A percentile compares a stretch with the other conserved stretches of the same genome.
These are phyloP conservation scores for Peniophora sp. DNA, from an alignment of 1,284 basidiomycete species.

Conservation along the genomic window DNA sequence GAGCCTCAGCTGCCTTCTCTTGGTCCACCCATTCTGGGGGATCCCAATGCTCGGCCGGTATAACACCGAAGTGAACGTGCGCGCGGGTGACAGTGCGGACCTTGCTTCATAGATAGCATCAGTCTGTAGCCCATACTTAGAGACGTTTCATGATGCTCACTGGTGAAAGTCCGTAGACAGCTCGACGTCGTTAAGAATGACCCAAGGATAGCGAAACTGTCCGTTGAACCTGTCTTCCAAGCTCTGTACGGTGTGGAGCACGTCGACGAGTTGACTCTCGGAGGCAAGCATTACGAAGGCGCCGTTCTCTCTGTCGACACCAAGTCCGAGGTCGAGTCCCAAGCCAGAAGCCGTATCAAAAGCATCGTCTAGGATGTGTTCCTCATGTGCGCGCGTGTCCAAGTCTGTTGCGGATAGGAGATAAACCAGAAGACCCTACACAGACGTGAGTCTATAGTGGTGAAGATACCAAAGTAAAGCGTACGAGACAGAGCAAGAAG, in stretches of 20 bases:
- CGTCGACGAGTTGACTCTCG: constrained; percentile 43
- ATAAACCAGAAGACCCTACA: neutral
- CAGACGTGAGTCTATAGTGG: too few species aligned
- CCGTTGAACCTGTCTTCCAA: constrained; percentile 58
- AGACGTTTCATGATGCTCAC: constrained; percentile 21
- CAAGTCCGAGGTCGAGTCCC: neutral
- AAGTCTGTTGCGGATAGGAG: neutral
- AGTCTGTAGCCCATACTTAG: constrained; percentile 30
- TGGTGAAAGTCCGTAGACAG: constrained; percentile 64
- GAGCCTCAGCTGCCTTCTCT: constrained; percentile 49
- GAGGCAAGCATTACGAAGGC: constrained; percentile 39
- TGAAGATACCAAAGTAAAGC: too few species aligned
- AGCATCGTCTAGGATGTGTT: neutral
- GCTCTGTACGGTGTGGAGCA: constrained; percentile 45
- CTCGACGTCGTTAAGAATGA: constrained; percentile 64
- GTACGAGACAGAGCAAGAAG: too few species aligned
- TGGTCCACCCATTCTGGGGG: constrained; percentile 73
- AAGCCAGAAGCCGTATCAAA: neutral
- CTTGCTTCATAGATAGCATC: constrained; percentile 39
- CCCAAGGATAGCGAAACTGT: constrained; percentile 61
- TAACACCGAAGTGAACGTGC: constrained; percentile 60
- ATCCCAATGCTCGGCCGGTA: constrained; percentile 68
- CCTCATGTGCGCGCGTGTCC: neutral
- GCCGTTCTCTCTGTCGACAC: constrained; percentile 24
- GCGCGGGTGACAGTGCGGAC: constrained; percentile 28